Evolutionary conservation across 148 eudicot genomes (phyloP), one percentile per base, ranked within the genome.

Genomic region (Polygonum aviculare): DNA sequence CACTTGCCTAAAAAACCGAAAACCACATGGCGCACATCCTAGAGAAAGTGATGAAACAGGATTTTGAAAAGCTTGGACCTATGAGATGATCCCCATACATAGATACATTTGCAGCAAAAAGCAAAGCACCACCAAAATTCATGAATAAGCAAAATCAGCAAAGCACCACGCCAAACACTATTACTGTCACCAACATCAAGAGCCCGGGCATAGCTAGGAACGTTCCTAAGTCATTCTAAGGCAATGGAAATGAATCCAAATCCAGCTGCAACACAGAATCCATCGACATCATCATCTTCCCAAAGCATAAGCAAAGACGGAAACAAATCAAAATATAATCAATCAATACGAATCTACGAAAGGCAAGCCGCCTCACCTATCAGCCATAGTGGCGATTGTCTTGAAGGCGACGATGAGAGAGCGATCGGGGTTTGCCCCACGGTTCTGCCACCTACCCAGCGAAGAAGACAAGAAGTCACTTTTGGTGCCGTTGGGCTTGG

Each of bases 301-400:
- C 16, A 40, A 2, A 72, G 5, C 2, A 40, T 21, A 63, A 22
- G 31, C 44, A 41, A 72, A 11, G 11, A 50, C 31, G 2, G 10
- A 3, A 62, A 40, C 33, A 76, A 62, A 69, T 12, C 35, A 31
- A 51, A 16, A 49, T 38, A 69, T n/a, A 16, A 39, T 65, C 16
- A 52, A 69, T 12, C 4, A 19, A 15, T 35, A 69, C 4, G 67
- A 38, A 18, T 40, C 45, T 14, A 36, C 44, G 18, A 52, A 75
- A 38, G 33, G 33, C 36, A 40, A 59, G 5, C 21, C 21, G 21
- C 35, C 51, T 74, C 10, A 77, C 88, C 88, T 83, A 71, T 86
- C 89, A 48, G 89, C 84, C 89, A 86, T 86, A 55, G 77, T 80
- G 38, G 89, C 83, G 57, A 86, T 86, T 18, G 89, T 75, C 80